Percentiles rank a stretch among this genome's conserved stretches.
These are phyloP conservation scores for Helenozyma baotianmanensis DNA, from an alignment of 805 yeast genomes.

Conservation along the genomic window DNA sequence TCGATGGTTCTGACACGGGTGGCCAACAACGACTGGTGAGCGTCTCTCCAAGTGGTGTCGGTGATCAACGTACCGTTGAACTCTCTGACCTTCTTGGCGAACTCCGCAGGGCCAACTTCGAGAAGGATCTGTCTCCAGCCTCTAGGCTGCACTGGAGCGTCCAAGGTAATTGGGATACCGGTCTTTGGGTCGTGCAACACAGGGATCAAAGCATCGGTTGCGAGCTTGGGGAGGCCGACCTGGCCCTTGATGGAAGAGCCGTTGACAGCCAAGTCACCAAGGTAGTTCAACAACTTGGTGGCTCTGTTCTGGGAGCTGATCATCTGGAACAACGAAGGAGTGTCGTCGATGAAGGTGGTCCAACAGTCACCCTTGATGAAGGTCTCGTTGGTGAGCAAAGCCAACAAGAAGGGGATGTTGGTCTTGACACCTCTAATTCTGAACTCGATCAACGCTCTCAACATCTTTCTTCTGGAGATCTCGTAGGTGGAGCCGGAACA, in stretches of 20 bases:
- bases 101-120: constrained; percentile 81
- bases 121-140: constrained; percentile 93
- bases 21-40: constrained; percentile 95
- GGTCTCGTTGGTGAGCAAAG: constrained; percentile 84
- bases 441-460: constrained; percentile 93
- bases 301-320: constrained; percentile 95
- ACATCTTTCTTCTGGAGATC: constrained; percentile 96
- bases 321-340: constrained; percentile 94
- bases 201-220: constrained; percentile 74
- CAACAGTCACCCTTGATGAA: constrained; percentile 86
- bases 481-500: constrained; percentile 97
- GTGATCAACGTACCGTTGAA: constrained; percentile 86
- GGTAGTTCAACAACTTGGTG: constrained; percentile 82
- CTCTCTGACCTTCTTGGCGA: constrained; percentile 81
- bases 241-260: constrained; percentile 97
- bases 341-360: constrained; percentile 98
- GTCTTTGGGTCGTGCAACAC: constrained; percentile 53
- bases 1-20: constrained; percentile 96
- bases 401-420: constrained; percentile 91
- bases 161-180: constrained; percentile 60
- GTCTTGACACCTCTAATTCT: constrained; percentile 99
- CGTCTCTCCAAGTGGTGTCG: constrained; percentile 99
- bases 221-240: constrained; percentile 82
- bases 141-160: constrained; percentile 48
- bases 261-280: constrained; percentile 91